phyloP scores from a whole-genome alignment of 2,329 filamentous ascomycete genomes.

The Ramichloridium luteum region DNA sequence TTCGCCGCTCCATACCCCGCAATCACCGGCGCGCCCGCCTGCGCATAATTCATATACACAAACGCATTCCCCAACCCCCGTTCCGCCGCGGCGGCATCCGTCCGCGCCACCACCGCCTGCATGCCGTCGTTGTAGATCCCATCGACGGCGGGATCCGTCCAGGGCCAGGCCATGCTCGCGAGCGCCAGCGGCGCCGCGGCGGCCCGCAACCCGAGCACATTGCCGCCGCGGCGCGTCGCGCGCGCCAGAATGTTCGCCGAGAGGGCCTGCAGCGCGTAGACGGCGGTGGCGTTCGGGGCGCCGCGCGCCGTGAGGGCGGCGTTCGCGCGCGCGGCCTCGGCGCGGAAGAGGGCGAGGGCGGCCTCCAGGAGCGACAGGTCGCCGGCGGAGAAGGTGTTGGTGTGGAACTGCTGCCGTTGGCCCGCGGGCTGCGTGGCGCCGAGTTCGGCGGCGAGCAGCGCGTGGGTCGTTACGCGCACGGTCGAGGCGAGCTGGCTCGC shows the following conservation, averaged over 20 bases:
- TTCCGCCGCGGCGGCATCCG: slow-evolving; percentile 1
- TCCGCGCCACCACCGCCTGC: neutral
- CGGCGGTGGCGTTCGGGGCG: neutral
- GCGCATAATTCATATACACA: slow-evolving; percentile 12
- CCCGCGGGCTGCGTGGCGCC: slow-evolving; percentile 6
- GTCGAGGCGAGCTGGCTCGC: slow-evolving; percentile 4
- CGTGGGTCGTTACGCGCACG: slow-evolving; percentile 2
- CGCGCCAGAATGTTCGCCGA: neutral
- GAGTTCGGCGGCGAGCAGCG: slow-evolving; percentile 5
- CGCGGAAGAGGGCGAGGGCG: neutral
- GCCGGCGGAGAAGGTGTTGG: slow-evolving; percentile 5
- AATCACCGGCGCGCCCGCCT: slow-evolving; percentile 7
- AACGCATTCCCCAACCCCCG: slow-evolving; percentile 7
- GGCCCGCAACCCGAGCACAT: neutral
- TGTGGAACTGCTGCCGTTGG: slow-evolving; percentile 5
- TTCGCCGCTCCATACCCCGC: slow-evolving; percentile 10
- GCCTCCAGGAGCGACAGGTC: slow-evolving; percentile 5
- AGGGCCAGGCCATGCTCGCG: neutral
- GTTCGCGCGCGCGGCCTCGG: neutral
- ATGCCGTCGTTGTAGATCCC: neutral
- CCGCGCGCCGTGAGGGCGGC: neutral
- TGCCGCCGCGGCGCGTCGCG: neutral
- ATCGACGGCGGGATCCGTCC: neutral
- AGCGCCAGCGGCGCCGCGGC: neutral
- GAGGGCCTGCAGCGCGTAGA: neutral